phyloP scores from a whole-genome alignment of 2,329 filamentous ascomycete species.

The Ilyonectria destructans region DNA sequence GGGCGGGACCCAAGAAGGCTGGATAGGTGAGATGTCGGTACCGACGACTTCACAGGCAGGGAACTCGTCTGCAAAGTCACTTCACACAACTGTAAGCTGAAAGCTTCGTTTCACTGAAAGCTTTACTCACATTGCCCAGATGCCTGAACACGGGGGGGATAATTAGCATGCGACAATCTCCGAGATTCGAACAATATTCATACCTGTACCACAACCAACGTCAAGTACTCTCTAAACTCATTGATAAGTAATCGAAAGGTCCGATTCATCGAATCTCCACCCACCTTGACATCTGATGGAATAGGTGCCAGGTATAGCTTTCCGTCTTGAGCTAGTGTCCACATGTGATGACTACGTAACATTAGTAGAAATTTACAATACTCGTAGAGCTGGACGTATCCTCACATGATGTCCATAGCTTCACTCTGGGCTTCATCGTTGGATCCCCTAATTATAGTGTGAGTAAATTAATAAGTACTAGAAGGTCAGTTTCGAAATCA shows the following conservation, averaged over 20 bases:
- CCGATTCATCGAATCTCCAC: background rate
- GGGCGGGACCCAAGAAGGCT: slow-evolving; percentile 52
- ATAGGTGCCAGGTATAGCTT: slow-evolving; percentile 28
- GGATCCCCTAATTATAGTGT: slow-evolving; percentile 21
- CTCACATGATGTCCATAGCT: slow-evolving; percentile 51
- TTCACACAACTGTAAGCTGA: slow-evolving; percentile 55
- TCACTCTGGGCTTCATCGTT: slow-evolving; percentile 55
- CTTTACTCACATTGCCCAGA: slow-evolving; percentile 33
- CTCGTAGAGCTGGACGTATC: background rate
- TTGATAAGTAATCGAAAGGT: background rate
- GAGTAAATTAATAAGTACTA: background rate
- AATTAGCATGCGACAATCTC: background rate
- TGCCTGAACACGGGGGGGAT: slow-evolving; percentile 7
- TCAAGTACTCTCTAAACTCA: slow-evolving; percentile 28
- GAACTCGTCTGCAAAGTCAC: slow-evolving; percentile 62
- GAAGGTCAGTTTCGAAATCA: background rate
- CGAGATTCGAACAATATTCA: background rate
- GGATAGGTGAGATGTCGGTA: slow-evolving; percentile 65
- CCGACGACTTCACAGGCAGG: slow-evolving; percentile 65
- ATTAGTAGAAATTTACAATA: background rate
- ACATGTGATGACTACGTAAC: slow-evolving; percentile 47
- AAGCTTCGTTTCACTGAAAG: background rate
- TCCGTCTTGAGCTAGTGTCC: slow-evolving; percentile 68
- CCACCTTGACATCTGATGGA: slow-evolving; percentile 17
- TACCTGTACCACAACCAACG: slow-evolving; percentile 35